Conservation (phyloP, 257 asterid species). For the Petunia axillaris region DNA sequence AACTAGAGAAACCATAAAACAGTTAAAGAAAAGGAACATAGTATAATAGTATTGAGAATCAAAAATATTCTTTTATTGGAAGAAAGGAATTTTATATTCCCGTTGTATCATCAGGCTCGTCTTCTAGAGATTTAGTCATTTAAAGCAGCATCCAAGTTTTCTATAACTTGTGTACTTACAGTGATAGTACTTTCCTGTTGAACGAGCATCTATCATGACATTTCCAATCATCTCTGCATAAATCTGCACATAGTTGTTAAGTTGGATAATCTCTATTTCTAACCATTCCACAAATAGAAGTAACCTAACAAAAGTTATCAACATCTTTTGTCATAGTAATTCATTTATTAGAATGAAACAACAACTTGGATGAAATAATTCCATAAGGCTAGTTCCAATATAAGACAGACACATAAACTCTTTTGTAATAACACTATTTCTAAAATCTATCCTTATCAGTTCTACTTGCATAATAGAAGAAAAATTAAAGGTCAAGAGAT, state of each 20-base stretch:
- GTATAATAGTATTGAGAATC: conserved; percentile 8
- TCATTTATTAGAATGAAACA: neutral
- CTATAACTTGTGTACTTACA: conserved; percentile 53
- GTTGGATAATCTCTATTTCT: neutral
- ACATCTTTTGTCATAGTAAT: neutral
- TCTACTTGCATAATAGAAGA: neutral
- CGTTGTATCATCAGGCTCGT: too few species aligned
- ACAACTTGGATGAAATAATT: neutral
- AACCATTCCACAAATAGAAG: neutral
- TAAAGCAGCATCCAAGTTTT: neutral
- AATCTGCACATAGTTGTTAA: conserved; percentile 55
- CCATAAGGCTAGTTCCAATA: neutral
- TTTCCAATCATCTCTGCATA: conserved; percentile 95
- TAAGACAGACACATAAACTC: neutral
- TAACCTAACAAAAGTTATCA: neutral
- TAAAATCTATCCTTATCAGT: neutral
- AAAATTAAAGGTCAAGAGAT: neutral
- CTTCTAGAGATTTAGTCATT: neutral
- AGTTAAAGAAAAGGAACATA: neutral
- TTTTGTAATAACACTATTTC: neutral
- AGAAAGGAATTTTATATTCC: neutral
- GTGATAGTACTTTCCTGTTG: conserved; percentile 98
- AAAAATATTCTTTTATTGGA: neutral
- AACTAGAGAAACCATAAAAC: conserved; percentile 46
- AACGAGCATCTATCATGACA: conserved; percentile 96